Evolutionary conservation across 495 filamentous ascomycete species (phyloP), one percentile per base, ranked within the genome.

Genomic region (Podospora anserina): DNA sequence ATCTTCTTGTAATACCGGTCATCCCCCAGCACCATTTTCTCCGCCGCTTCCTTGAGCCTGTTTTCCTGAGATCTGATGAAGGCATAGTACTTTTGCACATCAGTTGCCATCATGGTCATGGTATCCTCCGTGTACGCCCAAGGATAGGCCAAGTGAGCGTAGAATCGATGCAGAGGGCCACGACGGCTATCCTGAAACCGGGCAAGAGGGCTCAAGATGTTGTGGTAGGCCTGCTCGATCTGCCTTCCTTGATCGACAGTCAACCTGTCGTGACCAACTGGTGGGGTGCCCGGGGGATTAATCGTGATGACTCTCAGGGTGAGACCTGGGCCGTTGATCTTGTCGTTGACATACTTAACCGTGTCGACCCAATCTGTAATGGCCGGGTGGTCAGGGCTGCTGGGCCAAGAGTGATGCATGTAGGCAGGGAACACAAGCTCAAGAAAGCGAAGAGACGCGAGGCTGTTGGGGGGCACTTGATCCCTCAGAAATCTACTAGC

Each of bases 361-460:
- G 39, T 49, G 39, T 49, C 39, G 1, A 16, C 13, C 39, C 39
- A 49, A 11, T 49, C 15, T 16, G 7, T 13, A 16, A 49, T 49
- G 39, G 39, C 39, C 39, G 39, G 2, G 39, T 49, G 39, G 39
- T 18, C 39, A 11, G 39, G 39, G 39, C 9, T 16, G 9, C 39
- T 16, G 9, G 39, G 39, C 39, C 39, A 49, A 5, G 39, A 11
- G 15, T 0, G 15, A 49, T 49, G 39, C 9, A 11, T 18, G 13
- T 49, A 49, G 5, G 39, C 39, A 3, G 39, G 39, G 39, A 49
- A 49, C 39, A 16, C 15, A 16, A 49, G 39, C 15, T 49, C 39
- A 13, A 49, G 61, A 20, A 67, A 70, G 54, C 69, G 60, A 62
- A 70, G 32, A 55, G 67, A 20, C 44, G 20, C n/a, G 65, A 70